Evolutionary conservation across 306 rosid genomes (phyloP), one percentile per base, ranked within the genome.

Genomic region (Prinsepia uniflora): DNA sequence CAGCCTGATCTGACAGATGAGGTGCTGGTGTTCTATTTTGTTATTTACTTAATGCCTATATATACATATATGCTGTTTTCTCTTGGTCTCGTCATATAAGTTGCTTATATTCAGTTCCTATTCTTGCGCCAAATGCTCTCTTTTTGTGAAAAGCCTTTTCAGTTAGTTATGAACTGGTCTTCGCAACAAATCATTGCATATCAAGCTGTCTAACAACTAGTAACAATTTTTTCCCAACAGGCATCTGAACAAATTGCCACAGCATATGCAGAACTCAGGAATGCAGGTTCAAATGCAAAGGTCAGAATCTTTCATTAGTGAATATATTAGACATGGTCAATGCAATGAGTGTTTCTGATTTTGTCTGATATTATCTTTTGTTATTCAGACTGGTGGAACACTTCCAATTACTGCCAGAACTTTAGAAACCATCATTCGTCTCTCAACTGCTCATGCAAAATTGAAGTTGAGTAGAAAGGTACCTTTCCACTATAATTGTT

Each of bases 351-450:
- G 22, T 49, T 47, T 52, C 64, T 64, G 63, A 57, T 67, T 66
- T 54, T 18, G 62, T 42, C 58, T 82, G 57, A 72, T 81, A 22
- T 65, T 66, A 65, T 70, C 36, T 41, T 73, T 67, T 81, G 65
- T 46, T 81, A 74, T 76, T 56, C 85, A 94, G 99, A 91, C 96
- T 43, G 97, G 97, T 59, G 99, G 99, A 70, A 94, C 99, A 36
- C 97, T 94, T 78, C 99, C 99, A 45, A 86, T 94, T 45, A 91
- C 99, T 45, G 97, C 99, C 83, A 91, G 99, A 87, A 91, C 99
- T 53, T 85, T 94, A 70, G 99, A 94, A 87, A 94, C 99, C 71
- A 91, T 94, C 14, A 94, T 94, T 56, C 94, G 97, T 59, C 97
- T 94, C 79, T 91, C 99, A 79, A 94, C 99, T 71, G 99, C 96